Base-by-base conservation (phyloP, 768 basidiomycete genomes). In the Hemileccinum impolitum region DNA sequence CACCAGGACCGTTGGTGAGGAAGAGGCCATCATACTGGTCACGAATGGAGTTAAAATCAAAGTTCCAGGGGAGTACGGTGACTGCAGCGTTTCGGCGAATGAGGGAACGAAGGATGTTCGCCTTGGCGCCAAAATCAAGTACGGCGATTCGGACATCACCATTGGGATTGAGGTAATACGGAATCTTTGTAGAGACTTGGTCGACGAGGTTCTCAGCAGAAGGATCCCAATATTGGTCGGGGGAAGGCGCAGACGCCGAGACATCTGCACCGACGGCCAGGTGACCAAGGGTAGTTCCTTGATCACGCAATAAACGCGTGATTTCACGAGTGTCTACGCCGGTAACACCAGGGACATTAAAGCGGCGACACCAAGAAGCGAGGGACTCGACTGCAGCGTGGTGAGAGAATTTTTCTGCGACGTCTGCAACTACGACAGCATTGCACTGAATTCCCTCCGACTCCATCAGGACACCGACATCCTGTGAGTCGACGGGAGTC, bases 241-340 rank as follows among this genome's bases (percentile, higher is more conserved):
- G 60, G 6, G 69, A 59, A 2, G 94, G 94, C 1, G 78, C 62
- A 32, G 84, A 74, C 12, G 77, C 71, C 1, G 76, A 73, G 15
- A 76, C 75, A 55, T 93, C 93, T 0, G 76, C 64, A 4, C 95
- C 96, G 39, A 96, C 67, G 23, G 92, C 90, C 31, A 99, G 73
- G 43, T 87, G 86, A 40, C 95, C 95, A 10, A 97, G 85, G 1
- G 95, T 99, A 11, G 95, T 97, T 36, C 96, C 96, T 59, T 97
- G 94, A 63, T 97, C 93, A 57, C 96, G 91, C 40, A 99, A 78
- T 4, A 99, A 77, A 21, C 80, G 79, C 11, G 96, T 99, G 63
- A 99, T 90, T 15, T 96, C 96, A 47, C 95, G 91, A 26, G 96
- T 99, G 65, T 98, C 96, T 55, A 98, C 93, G 25, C 94, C 95